Base-by-base conservation (phyloP, 2,329 filamentous ascomycete genomes). In the Nectriaceae sp. region DNA sequence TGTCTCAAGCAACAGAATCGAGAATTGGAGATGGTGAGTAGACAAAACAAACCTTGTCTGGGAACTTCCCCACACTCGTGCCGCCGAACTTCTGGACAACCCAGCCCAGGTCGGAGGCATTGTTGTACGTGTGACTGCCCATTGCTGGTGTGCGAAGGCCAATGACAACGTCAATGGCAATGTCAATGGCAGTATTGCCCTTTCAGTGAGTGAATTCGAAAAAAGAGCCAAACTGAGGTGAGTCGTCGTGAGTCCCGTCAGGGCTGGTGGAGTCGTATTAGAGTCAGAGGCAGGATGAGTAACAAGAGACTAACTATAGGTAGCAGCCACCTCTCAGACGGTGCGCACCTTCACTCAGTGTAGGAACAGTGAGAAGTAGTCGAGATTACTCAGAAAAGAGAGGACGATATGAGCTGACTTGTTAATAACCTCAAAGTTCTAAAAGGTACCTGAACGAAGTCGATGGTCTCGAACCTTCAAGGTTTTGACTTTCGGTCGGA, bases 41-140 rank as follows among this genome's bases (percentile, higher is more conserved):
- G 42, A 11, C 35, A 47, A 11, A 29, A 70, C 72, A 49, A 64
- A 80, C 77, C 72, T 87, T 87, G 59, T 83, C 80, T 44, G 92
- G 87, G 63, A 96, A 96, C 73, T 97, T 97, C 61, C 93, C 94
- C 43, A 97, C 89, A 66, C 90, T 96, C 44, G 93, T 99, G 43
- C 93, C 93, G 54, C 92, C 92, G 70, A 96, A 96, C 72, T 97
- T 97, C 70, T 96, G 91, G 42, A 97, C 88, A 22, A 96, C 79
- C 92, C 91, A 96, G 58, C 78, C 77, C 55, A 76, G 74, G 40
- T 62, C 60, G 46, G 67, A 62, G 41, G 65, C 60, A 57, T 75
- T 75, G 56, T 55, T 62, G 50, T 64, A 55, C 35, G 61, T 59
- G 15, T 63, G 63, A 52, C 62, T 65, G 46, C 63, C 68, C 69